Conservation (phyloP, 2,329 filamentous ascomycete genomes). For the Colletotrichum australisinense region DNA sequence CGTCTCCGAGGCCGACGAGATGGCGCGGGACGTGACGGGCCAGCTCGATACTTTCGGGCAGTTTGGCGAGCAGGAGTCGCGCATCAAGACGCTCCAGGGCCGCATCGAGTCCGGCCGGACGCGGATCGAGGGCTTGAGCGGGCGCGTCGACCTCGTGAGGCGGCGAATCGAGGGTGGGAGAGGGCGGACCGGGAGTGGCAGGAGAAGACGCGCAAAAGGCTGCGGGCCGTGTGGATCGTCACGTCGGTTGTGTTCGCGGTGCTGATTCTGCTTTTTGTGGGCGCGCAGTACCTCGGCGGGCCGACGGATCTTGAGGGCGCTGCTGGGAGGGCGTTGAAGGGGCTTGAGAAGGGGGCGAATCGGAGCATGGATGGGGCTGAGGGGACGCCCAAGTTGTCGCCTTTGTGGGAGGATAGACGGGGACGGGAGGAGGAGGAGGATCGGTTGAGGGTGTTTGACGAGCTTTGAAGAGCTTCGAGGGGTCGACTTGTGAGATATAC, state of each 20-base stretch:
- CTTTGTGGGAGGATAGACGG: constrained; percentile 40
- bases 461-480: constrained; percentile 49
- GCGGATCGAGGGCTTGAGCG: constrained; percentile 69
- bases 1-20: constrained; percentile 65
- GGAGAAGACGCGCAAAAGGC: constrained; percentile 71
- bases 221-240: constrained; percentile 73
- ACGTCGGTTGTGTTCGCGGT: constrained; percentile 61
- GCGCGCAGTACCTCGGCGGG: constrained; percentile 44
- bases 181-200: constrained; percentile 75
- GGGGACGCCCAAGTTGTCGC: constrained; percentile 33
- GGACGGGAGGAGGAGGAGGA: constrained; percentile 46
- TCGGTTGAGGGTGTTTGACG: constrained; percentile 57
- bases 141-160: constrained; percentile 72
- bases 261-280: constrained; percentile 56
- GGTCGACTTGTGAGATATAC: background rate
- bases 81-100: constrained; percentile 70
- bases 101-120: constrained; percentile 71
- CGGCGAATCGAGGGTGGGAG: constrained; percentile 76
- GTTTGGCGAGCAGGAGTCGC: constrained; percentile 73
- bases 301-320: constrained; percentile 4
- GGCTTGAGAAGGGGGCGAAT: constrained; percentile 17
- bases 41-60: constrained; percentile 71
- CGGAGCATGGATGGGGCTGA: background rate
- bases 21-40: constrained; percentile 69
- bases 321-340: background rate